phyloP scores from a whole-genome alignment of 176 grass and related monocot species.

The Otatea glauca region DNA sequence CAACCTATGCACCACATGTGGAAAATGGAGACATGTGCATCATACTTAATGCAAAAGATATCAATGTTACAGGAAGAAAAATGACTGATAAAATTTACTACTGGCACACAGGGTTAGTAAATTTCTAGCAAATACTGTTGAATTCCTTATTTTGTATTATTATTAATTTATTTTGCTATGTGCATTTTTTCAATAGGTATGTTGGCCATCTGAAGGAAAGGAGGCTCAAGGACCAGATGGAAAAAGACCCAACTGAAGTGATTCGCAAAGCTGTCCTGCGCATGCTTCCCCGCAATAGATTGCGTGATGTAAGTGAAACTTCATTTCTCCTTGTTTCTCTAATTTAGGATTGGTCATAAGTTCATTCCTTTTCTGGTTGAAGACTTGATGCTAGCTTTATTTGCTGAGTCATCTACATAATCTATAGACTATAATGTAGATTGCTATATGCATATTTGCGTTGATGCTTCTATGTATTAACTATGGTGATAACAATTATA shows the following conservation, averaged over 20 bases:
- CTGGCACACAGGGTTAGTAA: slow-evolving; percentile 85
- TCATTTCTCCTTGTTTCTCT: slow-evolving; percentile 26
- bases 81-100: slow-evolving; percentile 93
- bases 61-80: slow-evolving; percentile 86
- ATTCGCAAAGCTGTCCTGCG: slow-evolving; percentile 94
- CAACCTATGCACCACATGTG: slow-evolving; percentile 79
- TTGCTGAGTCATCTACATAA: slow-evolving; percentile 14
- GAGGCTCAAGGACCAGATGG: slow-evolving; percentile 91
- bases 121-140: neutral
- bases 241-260: slow-evolving; percentile 95
- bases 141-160: neutral
- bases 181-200: slow-evolving; percentile 54
- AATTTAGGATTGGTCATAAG: neutral
- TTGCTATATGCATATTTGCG: neutral
- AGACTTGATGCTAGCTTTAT: neutral
- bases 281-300: slow-evolving; percentile 90
- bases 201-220: slow-evolving; percentile 90
- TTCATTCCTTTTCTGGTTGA: neutral
- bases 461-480: neutral
- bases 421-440: neutral
- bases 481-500: neutral
- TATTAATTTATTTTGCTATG: slow-evolving; percentile 17
- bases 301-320: slow-evolving; percentile 88
- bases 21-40: slow-evolving; percentile 97
- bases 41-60: slow-evolving; percentile 92